Evolutionary conservation across 1,139 yeast genomes (phyloP).

Genomic region (Geotrichum australiense): DNA sequence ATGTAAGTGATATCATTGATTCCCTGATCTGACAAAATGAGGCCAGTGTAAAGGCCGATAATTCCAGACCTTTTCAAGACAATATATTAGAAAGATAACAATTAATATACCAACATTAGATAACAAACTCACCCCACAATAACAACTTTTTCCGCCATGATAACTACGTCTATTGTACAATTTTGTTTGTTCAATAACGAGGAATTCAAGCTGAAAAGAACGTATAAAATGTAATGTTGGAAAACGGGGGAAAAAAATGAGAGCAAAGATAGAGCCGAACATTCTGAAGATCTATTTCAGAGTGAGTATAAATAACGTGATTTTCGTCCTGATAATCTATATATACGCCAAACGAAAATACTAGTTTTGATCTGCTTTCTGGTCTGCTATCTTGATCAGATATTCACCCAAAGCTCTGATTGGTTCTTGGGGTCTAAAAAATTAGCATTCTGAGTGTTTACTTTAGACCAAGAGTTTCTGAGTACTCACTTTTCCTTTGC

Average conservation of each 20-base stretch:
- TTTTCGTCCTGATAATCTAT: no score
- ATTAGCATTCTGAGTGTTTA: not conserved
- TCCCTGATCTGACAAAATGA: slow-evolving; percentile 40
- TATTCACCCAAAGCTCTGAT: slow-evolving; percentile 63
- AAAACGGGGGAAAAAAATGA: no score
- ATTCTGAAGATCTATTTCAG: no score
- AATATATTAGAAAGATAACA: no score
- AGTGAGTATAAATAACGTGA: no score
- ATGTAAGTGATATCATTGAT: slow-evolving; percentile 46
- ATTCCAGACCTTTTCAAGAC: slow-evolving; percentile 73
- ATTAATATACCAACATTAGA: not conserved
- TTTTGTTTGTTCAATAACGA: no score
- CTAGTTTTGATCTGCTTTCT: no score
- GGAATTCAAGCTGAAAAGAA: no score
- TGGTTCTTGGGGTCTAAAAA: slow-evolving; percentile 55
- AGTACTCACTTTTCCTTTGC: slow-evolving; percentile 40
- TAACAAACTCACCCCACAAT: slow-evolving; percentile 24
- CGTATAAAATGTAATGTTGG: no score
- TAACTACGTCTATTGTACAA: no score
- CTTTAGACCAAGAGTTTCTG: not conserved
- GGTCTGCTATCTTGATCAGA: slow-evolving; percentile 40
- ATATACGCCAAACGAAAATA: no score
- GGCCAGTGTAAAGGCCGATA: slow-evolving; percentile 59
- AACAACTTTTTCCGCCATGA: slow-evolving; percentile 28
- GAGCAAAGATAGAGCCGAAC: no score